Conservation (phyloP, 202 grass and related monocot genomes). For the Brachypodium distachyon region DNA sequence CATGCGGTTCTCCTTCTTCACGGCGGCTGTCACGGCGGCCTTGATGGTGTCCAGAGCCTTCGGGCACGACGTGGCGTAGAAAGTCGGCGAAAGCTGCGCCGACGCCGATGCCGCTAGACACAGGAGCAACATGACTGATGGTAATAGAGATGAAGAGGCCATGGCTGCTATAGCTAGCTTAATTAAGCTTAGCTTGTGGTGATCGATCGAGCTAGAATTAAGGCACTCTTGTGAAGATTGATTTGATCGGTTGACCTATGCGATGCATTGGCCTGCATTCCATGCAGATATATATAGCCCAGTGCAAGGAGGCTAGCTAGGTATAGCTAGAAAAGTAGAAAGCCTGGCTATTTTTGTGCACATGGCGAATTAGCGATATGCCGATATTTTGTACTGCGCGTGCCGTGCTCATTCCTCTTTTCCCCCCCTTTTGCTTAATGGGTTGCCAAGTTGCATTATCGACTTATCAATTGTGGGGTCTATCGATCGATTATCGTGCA, state of each 20-base stretch:
- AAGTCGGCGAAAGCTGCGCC: conserved; percentile 41
- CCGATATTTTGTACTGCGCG: too few species aligned
- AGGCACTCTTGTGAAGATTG: background rate
- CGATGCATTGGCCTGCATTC: background rate
- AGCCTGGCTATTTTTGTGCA: background rate
- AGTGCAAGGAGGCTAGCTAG: too few species aligned
- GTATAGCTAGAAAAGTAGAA: too few species aligned
- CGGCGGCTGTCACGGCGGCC: conserved; percentile 21
- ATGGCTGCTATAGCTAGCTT: background rate
- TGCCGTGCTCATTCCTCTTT: background rate
- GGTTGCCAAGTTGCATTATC: background rate
- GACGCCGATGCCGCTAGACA: background rate
- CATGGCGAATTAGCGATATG: too few species aligned
- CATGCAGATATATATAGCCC: conserved; percentile 45
- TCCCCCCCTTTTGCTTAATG: background rate
- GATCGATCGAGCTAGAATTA: too few species aligned
- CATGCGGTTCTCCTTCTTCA: conserved; percentile 40
- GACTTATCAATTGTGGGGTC: too few species aligned
- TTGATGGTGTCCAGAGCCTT: conserved; percentile 32
- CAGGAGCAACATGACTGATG: background rate
- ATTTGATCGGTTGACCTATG: too few species aligned
- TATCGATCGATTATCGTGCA: too few species aligned
- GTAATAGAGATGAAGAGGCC: background rate
- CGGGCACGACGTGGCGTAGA: conserved; percentile 45
- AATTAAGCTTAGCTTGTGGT: too few species aligned